These are phyloP conservation scores for Calonectria hawksworthii DNA, from an alignment of 2,329 filamentous ascomycete species.

Conservation along the genomic window DNA sequence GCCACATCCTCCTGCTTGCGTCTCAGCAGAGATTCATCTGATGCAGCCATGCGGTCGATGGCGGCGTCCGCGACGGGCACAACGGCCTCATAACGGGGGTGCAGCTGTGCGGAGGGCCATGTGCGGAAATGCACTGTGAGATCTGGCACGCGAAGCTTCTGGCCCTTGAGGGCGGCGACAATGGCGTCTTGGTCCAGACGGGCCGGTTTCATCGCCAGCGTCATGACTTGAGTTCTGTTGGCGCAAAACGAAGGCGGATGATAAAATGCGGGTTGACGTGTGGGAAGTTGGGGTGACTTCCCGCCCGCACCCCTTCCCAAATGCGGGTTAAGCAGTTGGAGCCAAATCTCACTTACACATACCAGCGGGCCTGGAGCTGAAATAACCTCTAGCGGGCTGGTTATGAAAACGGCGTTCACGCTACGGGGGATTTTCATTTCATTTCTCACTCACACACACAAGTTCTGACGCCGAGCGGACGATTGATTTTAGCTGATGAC, in stretches of 20 bases:
- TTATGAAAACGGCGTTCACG: not conserved
- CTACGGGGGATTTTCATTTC: slow-evolving; percentile 2
- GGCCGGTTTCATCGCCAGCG: slow-evolving; percentile 34
- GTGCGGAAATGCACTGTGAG: slow-evolving; percentile 40
- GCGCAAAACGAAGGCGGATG: not conserved
- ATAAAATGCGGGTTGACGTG: slow-evolving; percentile 1
- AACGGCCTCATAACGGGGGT: slow-evolving; percentile 40
- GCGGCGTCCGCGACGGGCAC: slow-evolving; percentile 36
- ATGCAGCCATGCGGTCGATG: slow-evolving; percentile 51
- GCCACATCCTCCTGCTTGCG: slow-evolving; percentile 53
- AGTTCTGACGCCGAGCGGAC: not conserved
- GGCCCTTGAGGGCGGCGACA: slow-evolving; percentile 43
- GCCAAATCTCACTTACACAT: not conserved
- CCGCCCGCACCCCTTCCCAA: not conserved
- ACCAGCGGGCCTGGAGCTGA: not conserved
- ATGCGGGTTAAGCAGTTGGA: not conserved
- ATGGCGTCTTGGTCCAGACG: slow-evolving; percentile 37
- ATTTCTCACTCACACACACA: not conserved
- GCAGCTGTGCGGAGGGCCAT: slow-evolving; percentile 44
- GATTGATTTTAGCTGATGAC: not conserved
- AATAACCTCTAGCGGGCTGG: slow-evolving; percentile 2
- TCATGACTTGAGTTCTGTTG: slow-evolving; percentile 9
- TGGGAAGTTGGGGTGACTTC: not conserved
- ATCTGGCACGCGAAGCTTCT: slow-evolving; percentile 46
- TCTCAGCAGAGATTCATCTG: slow-evolving; percentile 43